Percentiles rank a stretch among this genome's conserved stretches.
phyloP scores from a whole-genome alignment of 495 filamentous ascomycete genomes.

The Aspergillus egyptiacus region DNA sequence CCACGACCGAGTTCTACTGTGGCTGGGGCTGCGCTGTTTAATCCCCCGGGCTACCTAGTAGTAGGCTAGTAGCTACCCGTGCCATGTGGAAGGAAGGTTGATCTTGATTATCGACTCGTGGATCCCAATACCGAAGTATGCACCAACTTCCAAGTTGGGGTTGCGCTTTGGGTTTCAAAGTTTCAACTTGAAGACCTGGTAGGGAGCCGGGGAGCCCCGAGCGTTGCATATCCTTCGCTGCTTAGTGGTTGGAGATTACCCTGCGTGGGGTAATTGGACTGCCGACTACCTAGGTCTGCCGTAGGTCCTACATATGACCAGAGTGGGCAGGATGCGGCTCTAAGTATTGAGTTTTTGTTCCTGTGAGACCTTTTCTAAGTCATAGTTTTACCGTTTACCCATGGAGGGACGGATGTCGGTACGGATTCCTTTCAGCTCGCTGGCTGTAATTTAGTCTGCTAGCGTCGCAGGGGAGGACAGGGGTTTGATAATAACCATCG shows the following conservation, averaged over 20 bases:
- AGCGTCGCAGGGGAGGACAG: conserved; percentile 5
- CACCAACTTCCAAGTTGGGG: too few relatives aligned
- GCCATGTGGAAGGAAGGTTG: too few relatives aligned
- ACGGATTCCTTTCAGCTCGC: neutral
- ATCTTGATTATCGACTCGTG: too few relatives aligned
- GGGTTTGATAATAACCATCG: conserved; percentile 13
- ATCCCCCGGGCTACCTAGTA: too few relatives aligned
- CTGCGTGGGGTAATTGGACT: too few relatives aligned
- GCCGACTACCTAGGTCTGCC: neutral
- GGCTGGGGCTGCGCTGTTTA: too few relatives aligned
- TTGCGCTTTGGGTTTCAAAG: too few relatives aligned
- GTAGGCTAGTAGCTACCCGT: too few relatives aligned
- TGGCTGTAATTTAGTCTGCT: too few relatives aligned
- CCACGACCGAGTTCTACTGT: too few relatives aligned
- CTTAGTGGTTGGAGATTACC: conserved; percentile 1
- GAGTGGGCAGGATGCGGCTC: conserved; percentile 2
- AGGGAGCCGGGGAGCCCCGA: neutral
- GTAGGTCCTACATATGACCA: neutral
- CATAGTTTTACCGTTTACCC: neutral
- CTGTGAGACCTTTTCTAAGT: neutral
- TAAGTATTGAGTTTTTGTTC: neutral
- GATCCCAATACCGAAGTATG: too few relatives aligned
- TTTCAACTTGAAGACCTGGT: too few relatives aligned
- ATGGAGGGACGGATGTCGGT: conserved; percentile 8
- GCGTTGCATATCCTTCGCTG: conserved; percentile 2